Percentiles rank a stretch among this genome's conserved stretches.
Evolutionary conservation across 2,329 filamentous ascomycete genomes (phyloP).

Genomic region (Chaetothyriales sp.): DNA sequence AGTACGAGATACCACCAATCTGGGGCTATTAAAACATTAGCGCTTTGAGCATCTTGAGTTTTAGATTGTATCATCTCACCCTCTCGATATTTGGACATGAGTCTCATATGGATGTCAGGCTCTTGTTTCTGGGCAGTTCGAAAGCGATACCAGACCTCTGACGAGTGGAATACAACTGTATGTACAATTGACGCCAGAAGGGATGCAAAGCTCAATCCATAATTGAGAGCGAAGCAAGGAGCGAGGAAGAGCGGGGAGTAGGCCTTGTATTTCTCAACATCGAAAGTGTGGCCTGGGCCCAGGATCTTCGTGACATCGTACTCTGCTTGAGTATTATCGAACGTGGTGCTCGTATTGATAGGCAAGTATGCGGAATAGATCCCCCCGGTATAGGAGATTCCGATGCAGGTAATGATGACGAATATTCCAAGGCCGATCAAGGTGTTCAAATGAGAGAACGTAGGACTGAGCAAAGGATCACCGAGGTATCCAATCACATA

Average conservation of each 20-base stretch:
- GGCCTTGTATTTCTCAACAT: slow-evolving; percentile 32
- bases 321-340: slow-evolving; percentile 23
- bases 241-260: slow-evolving; percentile 55
- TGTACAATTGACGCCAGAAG: slow-evolving; percentile 43
- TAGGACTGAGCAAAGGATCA: slow-evolving; percentile 22
- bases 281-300: slow-evolving; percentile 21
- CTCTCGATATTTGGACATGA: slow-evolving; percentile 28
- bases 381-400: slow-evolving; percentile 23
- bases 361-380: slow-evolving; percentile 25
- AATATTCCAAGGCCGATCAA: slow-evolving; percentile 23
- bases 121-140: slow-evolving; percentile 29
- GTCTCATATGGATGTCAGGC: slow-evolving; percentile 31
- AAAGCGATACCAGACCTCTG: slow-evolving; percentile 25
- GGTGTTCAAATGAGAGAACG: slow-evolving; percentile 22
- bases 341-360: slow-evolving; percentile 23
- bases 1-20: slow-evolving; percentile 35
- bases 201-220: slow-evolving; percentile 55
- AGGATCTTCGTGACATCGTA: slow-evolving; percentile 25
- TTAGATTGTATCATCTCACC: no score
- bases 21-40: slow-evolving; percentile 21
- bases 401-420: slow-evolving; percentile 22
- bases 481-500: slow-evolving; percentile 21
- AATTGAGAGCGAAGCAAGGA: slow-evolving; percentile 41
- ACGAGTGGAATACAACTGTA: slow-evolving; percentile 25
- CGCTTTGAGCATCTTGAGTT: no score